phyloP scores from a whole-genome alignment of 169 alveolate species.

The Cryptosporidium viatorum region DNA sequence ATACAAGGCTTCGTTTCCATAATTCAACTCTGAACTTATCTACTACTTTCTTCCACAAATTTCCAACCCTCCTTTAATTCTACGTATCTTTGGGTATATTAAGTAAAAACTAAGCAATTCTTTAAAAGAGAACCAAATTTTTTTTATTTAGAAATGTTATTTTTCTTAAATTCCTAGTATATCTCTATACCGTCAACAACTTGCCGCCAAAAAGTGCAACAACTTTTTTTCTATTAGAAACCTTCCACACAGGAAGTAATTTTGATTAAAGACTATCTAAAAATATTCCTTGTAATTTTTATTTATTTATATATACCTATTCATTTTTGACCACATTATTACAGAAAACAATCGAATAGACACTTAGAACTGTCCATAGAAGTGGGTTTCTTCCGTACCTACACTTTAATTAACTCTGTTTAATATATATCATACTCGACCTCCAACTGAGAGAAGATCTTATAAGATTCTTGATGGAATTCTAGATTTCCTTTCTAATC shows the following conservation, averaged over 20 bases:
- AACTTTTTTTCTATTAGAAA: background rate
- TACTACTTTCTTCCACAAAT: background rate
- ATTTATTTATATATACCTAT: background rate
- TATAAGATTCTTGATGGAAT: slow-evolving; percentile 51
- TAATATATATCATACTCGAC: background rate
- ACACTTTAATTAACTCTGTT: background rate
- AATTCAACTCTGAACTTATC: background rate
- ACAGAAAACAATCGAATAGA: background rate
- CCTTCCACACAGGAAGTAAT: background rate
- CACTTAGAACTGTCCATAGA: no score
- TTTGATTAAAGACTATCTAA: background rate
- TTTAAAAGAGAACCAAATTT: background rate
- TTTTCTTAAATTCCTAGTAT: background rate
- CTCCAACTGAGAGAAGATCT: background rate
- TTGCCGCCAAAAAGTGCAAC: background rate
- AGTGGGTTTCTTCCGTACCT: background rate
- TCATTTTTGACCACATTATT: background rate
- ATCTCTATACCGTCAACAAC: background rate
- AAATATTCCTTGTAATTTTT: background rate
- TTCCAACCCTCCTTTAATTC: background rate
- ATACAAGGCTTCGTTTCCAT: background rate
- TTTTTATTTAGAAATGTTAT: background rate
- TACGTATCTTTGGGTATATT: background rate
- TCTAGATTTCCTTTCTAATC: slow-evolving; percentile 74
- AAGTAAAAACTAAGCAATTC: background rate